Percentiles rank a stretch among this genome's conserved stretches.
Evolutionary conservation across 1,284 basidiomycete species (phyloP).

Genomic region (Pholiota adiposa): DNA sequence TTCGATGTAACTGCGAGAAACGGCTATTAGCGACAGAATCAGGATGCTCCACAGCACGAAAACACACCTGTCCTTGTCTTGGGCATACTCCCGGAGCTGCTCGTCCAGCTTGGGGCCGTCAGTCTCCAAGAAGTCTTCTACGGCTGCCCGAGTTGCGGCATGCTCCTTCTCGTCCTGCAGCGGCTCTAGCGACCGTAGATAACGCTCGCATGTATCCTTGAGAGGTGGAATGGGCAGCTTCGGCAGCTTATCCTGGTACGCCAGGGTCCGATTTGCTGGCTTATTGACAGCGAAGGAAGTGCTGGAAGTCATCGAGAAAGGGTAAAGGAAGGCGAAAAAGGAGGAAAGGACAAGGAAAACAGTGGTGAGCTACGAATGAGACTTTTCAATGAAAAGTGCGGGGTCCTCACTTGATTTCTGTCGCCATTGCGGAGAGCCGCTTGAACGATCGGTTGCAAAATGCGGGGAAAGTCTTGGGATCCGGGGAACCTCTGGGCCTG

Average conservation of each 20-base stretch:
- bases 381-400: background rate
- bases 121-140: conserved; percentile 76
- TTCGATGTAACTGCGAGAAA: conserved; percentile 83
- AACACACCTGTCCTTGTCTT: conserved; percentile 64
- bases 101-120: conserved; percentile 85
- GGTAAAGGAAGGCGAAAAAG: background rate
- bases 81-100: conserved; percentile 79
- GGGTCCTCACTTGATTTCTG: conserved; percentile 6
- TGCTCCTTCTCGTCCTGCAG: conserved; percentile 76
- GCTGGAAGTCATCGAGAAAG: background rate
- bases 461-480: conserved; percentile 21
- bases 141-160: conserved; percentile 70
- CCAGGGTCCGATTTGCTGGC: conserved; percentile 52
- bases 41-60: background rate
- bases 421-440: conserved; percentile 5
- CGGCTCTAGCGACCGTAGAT: conserved; percentile 80
- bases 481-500: conserved; percentile 11
- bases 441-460: conserved; percentile 13
- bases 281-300: conserved; percentile 27
- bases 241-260: conserved; percentile 75
- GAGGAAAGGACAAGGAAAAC: background rate
- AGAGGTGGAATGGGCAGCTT: conserved; percentile 91
- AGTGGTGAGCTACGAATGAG: background rate
- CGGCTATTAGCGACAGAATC: conserved; percentile 7
- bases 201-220: conserved; percentile 85